Evolutionary conservation across 371 early-diverging fungal genomes (phyloP).

Genomic region (Dinochytrium kinnereticum): DNA sequence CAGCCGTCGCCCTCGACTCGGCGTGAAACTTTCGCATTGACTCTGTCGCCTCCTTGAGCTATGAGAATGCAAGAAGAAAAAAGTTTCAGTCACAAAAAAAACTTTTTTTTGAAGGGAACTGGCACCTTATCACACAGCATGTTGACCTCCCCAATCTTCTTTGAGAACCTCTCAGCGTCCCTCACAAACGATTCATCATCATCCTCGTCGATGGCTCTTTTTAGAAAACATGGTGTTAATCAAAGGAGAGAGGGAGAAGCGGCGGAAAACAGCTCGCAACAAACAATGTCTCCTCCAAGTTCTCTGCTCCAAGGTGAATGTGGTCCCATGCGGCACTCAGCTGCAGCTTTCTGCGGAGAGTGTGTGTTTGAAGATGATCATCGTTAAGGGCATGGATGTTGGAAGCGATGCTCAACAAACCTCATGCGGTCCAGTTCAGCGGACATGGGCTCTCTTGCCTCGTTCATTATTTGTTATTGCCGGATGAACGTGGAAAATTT

Average conservation of each 20-base stretch:
- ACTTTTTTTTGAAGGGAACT: too few species aligned
- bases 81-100: neutral
- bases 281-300: slow-evolving; percentile 6
- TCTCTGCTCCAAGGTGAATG: slow-evolving; percentile 1
- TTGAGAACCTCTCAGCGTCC: neutral
- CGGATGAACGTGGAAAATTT: too few species aligned
- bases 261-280: neutral
- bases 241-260: neutral
- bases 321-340: slow-evolving; percentile 6
- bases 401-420: neutral
- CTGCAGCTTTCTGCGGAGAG: neutral
- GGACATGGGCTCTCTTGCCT: neutral
- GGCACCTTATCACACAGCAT: neutral
- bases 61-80: neutral
- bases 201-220: neutral
- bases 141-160: neutral
- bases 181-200: neutral
- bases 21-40: neutral
- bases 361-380: neutral
- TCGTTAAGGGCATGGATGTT: neutral
- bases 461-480: too few species aligned
- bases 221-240: neutral
- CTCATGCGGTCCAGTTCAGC: slow-evolving; percentile 5
- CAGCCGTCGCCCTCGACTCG: neutral
- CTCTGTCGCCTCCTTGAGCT: slow-evolving; percentile 4